phyloP scores from a whole-genome alignment of 371 early-diverging fungal species.

The Thermomucor indicae-seudaticae region DNA sequence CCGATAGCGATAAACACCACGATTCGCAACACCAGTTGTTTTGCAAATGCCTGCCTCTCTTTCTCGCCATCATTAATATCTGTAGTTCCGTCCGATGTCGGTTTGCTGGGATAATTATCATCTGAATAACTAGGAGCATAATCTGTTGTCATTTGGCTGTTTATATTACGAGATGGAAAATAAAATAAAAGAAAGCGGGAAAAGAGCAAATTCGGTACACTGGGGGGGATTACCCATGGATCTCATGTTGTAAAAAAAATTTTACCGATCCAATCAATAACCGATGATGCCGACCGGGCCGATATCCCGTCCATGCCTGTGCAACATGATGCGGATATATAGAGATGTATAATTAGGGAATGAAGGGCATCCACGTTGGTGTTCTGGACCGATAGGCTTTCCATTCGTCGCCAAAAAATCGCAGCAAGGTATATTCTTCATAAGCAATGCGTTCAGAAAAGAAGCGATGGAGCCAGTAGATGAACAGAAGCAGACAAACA shows the following conservation, averaged over 20 bases:
- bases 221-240: no score
- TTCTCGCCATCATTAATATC: background rate
- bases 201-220: no score
- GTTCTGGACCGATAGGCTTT: slow-evolving; percentile 33
- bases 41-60: no score
- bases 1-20: slow-evolving; percentile 28
- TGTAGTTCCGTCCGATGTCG: background rate
- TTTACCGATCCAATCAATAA: no score
- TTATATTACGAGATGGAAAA: no score
- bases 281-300: no score
- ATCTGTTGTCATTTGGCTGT: no score
- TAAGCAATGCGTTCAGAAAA: slow-evolving; percentile 71
- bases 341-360: slow-evolving; percentile 17
- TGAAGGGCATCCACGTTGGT: slow-evolving; percentile 39
- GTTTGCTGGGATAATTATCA: no score
- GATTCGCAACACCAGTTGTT: slow-evolving; percentile 29
- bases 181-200: no score
- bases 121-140: no score
- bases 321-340: background rate
- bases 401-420: slow-evolving; percentile 80
- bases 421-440: slow-evolving; percentile 68
- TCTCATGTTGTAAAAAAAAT: no score
- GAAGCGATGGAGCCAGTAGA: slow-evolving; percentile 60
- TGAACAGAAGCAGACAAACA: slow-evolving; percentile 60
- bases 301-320: no score